Evolutionary conservation across 352 stramenopile genomes (phyloP).

Genomic region (Thraustochytrium sp.): DNA sequence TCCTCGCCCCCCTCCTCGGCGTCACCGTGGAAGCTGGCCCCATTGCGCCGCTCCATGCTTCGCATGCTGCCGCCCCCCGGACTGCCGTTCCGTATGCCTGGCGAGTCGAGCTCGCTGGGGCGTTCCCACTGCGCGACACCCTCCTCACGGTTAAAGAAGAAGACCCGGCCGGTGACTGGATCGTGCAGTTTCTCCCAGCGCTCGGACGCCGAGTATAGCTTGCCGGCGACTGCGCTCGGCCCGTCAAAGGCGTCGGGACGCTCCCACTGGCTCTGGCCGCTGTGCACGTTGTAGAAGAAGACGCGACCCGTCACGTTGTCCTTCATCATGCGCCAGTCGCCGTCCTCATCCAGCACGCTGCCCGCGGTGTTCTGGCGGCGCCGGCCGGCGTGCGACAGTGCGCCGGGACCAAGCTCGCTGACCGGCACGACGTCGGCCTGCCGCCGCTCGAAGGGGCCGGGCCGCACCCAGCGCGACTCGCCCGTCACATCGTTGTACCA

Average conservation of each 20-base stretch:
- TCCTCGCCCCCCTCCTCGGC: neutral
- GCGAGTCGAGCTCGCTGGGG: neutral
- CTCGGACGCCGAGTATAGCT: neutral
- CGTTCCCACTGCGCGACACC: constrained; percentile 26
- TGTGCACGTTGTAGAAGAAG: constrained; percentile 62
- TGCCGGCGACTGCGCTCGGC: neutral
- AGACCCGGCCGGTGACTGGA: neutral
- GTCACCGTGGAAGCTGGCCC: too few species aligned
- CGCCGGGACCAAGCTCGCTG: neutral
- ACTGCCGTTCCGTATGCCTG: too few species aligned
- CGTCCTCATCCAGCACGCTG: neutral
- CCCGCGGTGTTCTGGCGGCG: neutral
- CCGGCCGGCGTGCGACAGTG: neutral
- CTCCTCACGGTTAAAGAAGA: constrained; percentile 35
- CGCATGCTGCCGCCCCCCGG: too few species aligned
- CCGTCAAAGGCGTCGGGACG: constrained; percentile 51
- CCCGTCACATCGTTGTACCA: constrained; percentile 11
- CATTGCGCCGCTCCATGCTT: too few species aligned
- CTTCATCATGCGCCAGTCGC: constrained; percentile 41
- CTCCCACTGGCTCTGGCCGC: constrained; percentile 62
- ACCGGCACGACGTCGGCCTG: neutral
- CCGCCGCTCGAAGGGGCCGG: neutral
- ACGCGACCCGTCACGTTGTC: constrained; percentile 35
- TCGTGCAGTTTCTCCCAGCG: constrained; percentile 32
- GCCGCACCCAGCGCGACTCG: constrained; percentile 24